A percentile compares a stretch with the other conserved stretches of the same genome.
phyloP scores from a whole-genome alignment of 139 green algal species.

The Asterochloris erici region DNA sequence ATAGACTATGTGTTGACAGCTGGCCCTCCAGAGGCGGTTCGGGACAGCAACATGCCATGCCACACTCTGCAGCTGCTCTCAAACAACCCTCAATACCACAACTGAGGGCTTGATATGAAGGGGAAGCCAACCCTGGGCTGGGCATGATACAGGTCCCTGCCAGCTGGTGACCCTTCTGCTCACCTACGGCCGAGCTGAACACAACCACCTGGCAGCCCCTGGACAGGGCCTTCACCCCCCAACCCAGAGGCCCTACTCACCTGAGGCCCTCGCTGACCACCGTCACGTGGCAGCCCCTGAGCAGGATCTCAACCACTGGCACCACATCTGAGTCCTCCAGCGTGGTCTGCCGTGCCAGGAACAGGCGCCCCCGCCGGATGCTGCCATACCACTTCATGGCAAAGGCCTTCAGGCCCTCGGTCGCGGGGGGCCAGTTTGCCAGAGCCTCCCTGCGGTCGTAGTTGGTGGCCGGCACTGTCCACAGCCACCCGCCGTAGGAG shows the following conservation, averaged over 20 bases:
- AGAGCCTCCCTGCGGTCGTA: slow-evolving; percentile 18
- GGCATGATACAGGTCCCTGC: background rate
- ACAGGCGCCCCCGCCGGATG: background rate
- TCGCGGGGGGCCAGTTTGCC: slow-evolving; percentile 23
- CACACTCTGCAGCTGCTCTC: background rate
- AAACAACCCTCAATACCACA: background rate
- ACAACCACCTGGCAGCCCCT: slow-evolving; percentile 28
- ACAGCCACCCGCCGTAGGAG: background rate
- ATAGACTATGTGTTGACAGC: background rate
- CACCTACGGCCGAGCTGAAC: slow-evolving; percentile 12
- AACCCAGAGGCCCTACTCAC: background rate
- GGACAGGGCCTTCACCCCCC: slow-evolving; percentile 29
- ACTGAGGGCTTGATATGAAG: background rate
- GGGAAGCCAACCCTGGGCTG: background rate
- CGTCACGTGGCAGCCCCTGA: slow-evolving; percentile 32
- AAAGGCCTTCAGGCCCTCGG: slow-evolving; percentile 6
- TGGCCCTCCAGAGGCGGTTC: too few relatives aligned
- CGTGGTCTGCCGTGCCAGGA: slow-evolving; percentile 1
- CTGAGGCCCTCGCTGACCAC: slow-evolving; percentile 20
- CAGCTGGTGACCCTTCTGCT: background rate
- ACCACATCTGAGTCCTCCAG: slow-evolving; percentile 9
- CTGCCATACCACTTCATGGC: slow-evolving; percentile 22
- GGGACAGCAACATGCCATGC: background rate
- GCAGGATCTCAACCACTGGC: slow-evolving; percentile 28
- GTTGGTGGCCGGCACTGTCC: background rate